A percentile compares a stretch with the other conserved stretches of the same genome.
Conservation (phyloP, 169 alveolate species). For the Plasmodium gaboni region DNA sequence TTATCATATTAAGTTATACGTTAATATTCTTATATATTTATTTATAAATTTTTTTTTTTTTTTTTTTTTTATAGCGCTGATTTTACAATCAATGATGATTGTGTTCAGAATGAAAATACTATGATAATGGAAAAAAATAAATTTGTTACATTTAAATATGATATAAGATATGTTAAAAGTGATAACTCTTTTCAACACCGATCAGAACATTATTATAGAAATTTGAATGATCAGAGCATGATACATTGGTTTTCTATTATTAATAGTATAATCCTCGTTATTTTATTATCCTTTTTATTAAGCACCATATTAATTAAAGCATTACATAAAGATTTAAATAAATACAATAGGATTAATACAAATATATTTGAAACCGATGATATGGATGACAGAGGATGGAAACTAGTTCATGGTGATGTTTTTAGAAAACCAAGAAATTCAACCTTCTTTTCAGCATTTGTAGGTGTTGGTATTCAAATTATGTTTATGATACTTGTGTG, state of each 20-base stretch:
- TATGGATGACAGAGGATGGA: constrained; percentile 93
- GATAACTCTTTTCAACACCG: constrained; percentile 85
- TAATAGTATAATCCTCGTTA: constrained; percentile 86
- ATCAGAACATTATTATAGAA: constrained; percentile 90
- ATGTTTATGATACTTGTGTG: constrained; percentile 81
- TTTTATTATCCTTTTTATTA: constrained; percentile 86
- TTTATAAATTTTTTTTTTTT: background rate
- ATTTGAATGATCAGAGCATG: constrained; percentile 81
- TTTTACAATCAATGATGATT: constrained; percentile 3
- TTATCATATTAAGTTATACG: too few relatives aligned
- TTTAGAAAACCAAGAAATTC: constrained; percentile 91
- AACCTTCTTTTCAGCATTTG: constrained; percentile 85
- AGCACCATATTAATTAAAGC: constrained; percentile 90
- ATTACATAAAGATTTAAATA: constrained; percentile 88
- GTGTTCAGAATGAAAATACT: constrained; percentile 20
- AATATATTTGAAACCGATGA: constrained; percentile 84
- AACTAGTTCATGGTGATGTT: constrained; percentile 92
- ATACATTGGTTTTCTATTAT: constrained; percentile 93
- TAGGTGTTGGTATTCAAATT: constrained; percentile 92
- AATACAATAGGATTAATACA: constrained; percentile 85
- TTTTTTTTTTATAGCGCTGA: constrained; percentile 5
- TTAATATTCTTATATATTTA: too few relatives aligned
- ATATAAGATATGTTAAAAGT: constrained; percentile 85
- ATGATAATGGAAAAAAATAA: constrained; percentile 28
- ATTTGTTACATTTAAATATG: constrained; percentile 86